A percentile compares a stretch with the other conserved stretches of the same genome.
Evolutionary conservation across 1,284 basidiomycete species (phyloP).

Genomic region (Fistulina hepatica): DNA sequence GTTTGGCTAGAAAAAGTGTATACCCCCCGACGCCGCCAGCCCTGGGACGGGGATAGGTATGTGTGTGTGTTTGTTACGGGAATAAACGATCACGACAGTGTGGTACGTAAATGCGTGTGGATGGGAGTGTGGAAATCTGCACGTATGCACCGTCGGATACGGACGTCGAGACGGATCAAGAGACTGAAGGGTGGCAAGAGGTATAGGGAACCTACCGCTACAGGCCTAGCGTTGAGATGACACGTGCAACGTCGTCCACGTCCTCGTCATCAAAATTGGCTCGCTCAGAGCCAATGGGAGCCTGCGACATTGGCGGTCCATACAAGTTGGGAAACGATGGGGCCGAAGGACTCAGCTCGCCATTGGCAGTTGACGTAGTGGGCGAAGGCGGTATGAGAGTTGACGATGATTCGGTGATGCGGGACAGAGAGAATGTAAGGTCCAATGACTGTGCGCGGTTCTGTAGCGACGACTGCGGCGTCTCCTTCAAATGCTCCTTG

Average conservation of each 20-base stretch:
- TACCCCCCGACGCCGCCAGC: no score
- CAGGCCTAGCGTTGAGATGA: slow-evolving; percentile 68
- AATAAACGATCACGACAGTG: no score
- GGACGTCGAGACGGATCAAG: no score
- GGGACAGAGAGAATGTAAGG: slow-evolving; percentile 64
- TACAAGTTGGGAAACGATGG: slow-evolving; percentile 79
- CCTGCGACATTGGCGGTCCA: slow-evolving; percentile 39
- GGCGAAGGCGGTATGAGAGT: slow-evolving; percentile 57
- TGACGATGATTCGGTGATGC: slow-evolving; percentile 58
- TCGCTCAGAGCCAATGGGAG: slow-evolving; percentile 38
- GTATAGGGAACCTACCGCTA: no score
- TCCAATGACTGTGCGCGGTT: slow-evolving; percentile 77
- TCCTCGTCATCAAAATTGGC: slow-evolving; percentile 47
- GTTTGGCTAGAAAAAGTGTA: no score
- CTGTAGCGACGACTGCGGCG: slow-evolving; percentile 50
- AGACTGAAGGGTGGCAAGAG: no score
- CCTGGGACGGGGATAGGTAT: no score
- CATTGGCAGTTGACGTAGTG: slow-evolving; percentile 59
- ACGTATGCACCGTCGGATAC: no score
- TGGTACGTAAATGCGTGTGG: no score
- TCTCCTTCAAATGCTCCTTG: slow-evolving; percentile 65
- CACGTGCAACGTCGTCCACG: slow-evolving; percentile 63
- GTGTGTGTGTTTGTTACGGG: no score
- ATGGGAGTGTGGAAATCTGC: no score
- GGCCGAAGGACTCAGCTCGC: slow-evolving; percentile 55